Base-by-base conservation (phyloP, 78 protist species). In the Dictyostelium citrinum region DNA sequence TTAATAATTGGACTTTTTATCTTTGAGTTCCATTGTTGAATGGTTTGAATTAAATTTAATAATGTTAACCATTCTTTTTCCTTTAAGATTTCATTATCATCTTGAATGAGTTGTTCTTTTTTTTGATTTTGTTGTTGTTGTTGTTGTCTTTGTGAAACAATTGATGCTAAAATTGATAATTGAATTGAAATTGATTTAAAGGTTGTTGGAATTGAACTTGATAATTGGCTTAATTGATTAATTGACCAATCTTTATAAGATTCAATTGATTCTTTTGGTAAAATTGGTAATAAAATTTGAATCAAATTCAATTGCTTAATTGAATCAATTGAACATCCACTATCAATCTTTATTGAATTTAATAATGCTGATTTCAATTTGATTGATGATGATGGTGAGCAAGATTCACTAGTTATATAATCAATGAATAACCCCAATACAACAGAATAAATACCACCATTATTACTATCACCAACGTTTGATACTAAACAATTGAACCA, bases 1-100 rank as follows among this genome's bases (percentile, higher is more conserved):
- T 86, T 75, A 71, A 86, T 55, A 10, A 86, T 10, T 60, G 92
- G 81, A 41, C 83, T 75, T 22, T 60, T 43, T 9, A 72, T 27
- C 68, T 82, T 74, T 35, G 46, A 43, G 9, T 76, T 58, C 84
- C 84, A 77, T 49, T 86, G 92, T 61, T 86, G 92, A 43, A 86
- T 61, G 4, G 46, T 86, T 61, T 46, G 75, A 12, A 83, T 22
- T 9, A 29, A 24, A 37, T 83, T 45, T 45, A 83, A 33, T 16
- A 83, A 33, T 29, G 37, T 5, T 71, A 31, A 35, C n/a, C 27
- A 71, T 35, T 71, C 78, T 17, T 71, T 35, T 33, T 71, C 78
- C 8, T 9, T 71, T 16, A 71, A 27, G 33, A 27, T 70, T 45
- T 51, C 75, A 45, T 33, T 37, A 11, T 11, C 61, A 45, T 27